A percentile compares a stretch with the other conserved stretches of the same genome.
phyloP scores from a whole-genome alignment of 441 rosid species.

The Pelargonium myrrhifolium region DNA sequence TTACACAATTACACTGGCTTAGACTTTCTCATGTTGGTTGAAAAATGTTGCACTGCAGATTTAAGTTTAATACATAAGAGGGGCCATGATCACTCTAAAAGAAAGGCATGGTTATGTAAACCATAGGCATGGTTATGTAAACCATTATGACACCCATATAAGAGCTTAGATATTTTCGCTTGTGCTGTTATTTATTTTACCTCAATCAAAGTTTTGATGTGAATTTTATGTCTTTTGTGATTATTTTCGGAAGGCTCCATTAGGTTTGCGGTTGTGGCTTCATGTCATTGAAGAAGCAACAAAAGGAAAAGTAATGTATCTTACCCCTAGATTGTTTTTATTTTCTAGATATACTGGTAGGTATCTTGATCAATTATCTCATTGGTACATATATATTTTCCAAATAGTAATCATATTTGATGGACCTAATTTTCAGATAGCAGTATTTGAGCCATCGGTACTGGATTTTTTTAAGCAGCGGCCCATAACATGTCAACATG shows the following conservation, averaged over 20 bases:
- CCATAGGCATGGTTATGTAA: background rate
- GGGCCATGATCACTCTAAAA: background rate
- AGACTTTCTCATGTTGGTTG: no score
- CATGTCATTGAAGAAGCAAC: conserved; percentile 51
- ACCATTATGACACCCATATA: background rate
- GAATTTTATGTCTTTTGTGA: background rate
- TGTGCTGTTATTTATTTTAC: background rate
- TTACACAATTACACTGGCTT: no score
- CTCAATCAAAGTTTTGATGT: background rate
- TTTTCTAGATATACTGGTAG: background rate
- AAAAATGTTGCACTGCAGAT: no score
- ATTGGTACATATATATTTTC: background rate
- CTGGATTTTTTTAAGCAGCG: conserved; percentile 47
- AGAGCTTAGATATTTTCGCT: background rate
- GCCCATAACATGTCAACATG: conserved; percentile 47
- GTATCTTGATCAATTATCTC: background rate
- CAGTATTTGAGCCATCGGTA: conserved; percentile 35
- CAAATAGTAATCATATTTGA: background rate
- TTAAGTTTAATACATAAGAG: no score
- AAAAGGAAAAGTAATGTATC: conserved; percentile 54
- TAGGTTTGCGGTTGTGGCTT: conserved; percentile 58
- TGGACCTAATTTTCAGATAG: conserved; percentile 34
- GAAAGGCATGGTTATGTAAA: background rate
- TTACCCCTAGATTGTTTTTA: background rate
- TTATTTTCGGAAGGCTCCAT: conserved; percentile 39